Conservation (phyloP, 495 filamentous ascomycete species). For the Hypoxylon intermedium region DNA sequence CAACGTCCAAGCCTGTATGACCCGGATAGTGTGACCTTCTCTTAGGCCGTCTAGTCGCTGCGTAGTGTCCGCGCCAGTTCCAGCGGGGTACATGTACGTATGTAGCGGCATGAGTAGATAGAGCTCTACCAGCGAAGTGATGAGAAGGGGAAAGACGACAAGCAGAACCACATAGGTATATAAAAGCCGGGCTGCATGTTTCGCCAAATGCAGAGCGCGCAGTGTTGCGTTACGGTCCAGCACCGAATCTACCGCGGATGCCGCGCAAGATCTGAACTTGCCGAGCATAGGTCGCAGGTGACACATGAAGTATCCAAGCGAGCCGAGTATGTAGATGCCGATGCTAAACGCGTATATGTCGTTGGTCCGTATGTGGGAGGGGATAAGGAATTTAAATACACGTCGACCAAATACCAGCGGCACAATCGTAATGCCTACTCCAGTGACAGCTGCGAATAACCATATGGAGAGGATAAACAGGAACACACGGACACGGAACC, state of each 20-base stretch:
- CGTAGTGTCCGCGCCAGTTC: conserved; percentile 37
- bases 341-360: conserved; percentile 96
- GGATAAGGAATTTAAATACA: conserved; percentile 73
- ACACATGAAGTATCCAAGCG: conserved; percentile 63
- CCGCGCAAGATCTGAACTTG: conserved; percentile 42
- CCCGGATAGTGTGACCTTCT: conserved; percentile 73
- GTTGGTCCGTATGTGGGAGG: conserved; percentile 74
- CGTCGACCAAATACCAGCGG: conserved; percentile 84
- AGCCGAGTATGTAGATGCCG: conserved; percentile 79
- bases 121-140: conserved; percentile 82
- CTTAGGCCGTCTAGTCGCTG: conserved; percentile 43
- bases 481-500: conserved; percentile 79
- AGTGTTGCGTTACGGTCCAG: conserved; percentile 47
- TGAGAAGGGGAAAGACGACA: conserved; percentile 80
- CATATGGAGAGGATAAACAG: conserved; percentile 90
- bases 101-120: conserved; percentile 90
- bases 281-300: conserved; percentile 58
- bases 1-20: conserved; percentile 93
- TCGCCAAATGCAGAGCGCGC: conserved; percentile 31
- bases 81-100: conserved; percentile 69
- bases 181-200: conserved; percentile 55
- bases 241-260: conserved; percentile 36
- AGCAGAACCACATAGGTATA: conserved; percentile 78
- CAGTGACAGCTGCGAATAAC: conserved; percentile 91
- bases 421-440: conserved; percentile 83